Evolutionary conservation across 2,329 filamentous ascomycete species (phyloP).

Genomic region (Colletotrichum tropicicola): DNA sequence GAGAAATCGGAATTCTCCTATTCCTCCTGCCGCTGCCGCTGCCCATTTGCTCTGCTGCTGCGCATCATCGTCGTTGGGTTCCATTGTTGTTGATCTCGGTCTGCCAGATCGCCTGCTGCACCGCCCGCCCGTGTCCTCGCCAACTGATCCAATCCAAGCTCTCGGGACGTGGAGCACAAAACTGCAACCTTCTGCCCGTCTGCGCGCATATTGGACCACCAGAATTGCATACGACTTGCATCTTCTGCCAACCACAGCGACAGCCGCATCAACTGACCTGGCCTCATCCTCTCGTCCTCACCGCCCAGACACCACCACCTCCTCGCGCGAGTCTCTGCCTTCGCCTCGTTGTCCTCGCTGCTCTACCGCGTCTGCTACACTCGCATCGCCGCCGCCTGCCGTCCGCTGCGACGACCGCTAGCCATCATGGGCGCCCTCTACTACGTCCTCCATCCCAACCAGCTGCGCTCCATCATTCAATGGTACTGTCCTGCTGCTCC

Average conservation of each 20-base stretch:
- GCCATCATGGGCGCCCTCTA: slow-evolving; percentile 72
- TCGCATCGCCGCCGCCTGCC: background rate
- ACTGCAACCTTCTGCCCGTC: background rate
- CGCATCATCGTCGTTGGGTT: background rate
- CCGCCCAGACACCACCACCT: background rate
- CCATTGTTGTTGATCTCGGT: background rate
- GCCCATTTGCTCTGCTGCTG: background rate
- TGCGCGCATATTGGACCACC: slow-evolving; percentile 7
- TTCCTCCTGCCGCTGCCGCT: background rate
- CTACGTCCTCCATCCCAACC: slow-evolving; percentile 76
- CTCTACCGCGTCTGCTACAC: background rate
- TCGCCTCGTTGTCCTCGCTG: background rate
- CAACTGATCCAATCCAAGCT: background rate
- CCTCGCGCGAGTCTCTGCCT: background rate
- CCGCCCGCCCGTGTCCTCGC: background rate
- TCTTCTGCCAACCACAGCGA: background rate
- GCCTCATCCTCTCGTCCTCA: background rate
- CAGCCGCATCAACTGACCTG: background rate
- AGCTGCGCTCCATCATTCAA: slow-evolving; percentile 87
- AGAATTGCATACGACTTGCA: background rate
- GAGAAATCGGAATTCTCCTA: slow-evolving; percentile 13
- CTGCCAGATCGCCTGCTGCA: background rate
- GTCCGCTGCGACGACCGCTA: slow-evolving; percentile 9
- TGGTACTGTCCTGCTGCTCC: slow-evolving; percentile 65
- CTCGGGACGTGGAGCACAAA: background rate